Base-by-base conservation (phyloP, 345 rosid genomes). In the Pistacia integerrima region DNA sequence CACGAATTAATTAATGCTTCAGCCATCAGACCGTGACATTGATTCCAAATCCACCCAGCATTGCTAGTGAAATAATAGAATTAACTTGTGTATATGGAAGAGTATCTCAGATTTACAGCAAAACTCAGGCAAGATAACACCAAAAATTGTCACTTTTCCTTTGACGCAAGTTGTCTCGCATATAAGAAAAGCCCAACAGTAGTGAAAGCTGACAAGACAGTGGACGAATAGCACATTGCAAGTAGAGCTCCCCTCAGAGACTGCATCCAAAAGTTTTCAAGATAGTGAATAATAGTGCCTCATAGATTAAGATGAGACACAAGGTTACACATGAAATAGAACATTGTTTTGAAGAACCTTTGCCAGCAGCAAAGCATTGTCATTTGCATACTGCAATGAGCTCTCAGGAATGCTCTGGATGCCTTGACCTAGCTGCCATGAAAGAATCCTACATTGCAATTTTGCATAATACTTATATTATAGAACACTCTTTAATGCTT, bases 381-480 rank as follows among this genome's bases (percentile, higher is more conserved):
- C 97, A 82, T 91, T 95, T 76, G 99, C 94, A 80, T 90, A 93
- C 82, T 93, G 88, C 82, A 93, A 65, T 74, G 98, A 93, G 84
- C 86, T 87, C 83, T 93, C 97, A 10, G 97, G 97, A 79, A 72
- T 81, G 84, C 71, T 87, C 83, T 89, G 97, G 60, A 94, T 61
- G 54, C 98, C 94, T 76, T 87, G 93, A 78, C 81, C 88, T 57
- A 94, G 82, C 82, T 87, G 82, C 98, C 97, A 94, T 61, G 98
- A 94, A 80, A 94, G 89, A 70, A 87, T 81, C 82, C 99, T 94
- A 77, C 77, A 83, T 75, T 82, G 72, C 78, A 76, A 74, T 56
- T 61, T 66, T 48, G 41, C 28, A 61, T 4, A 11, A 4, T 30
- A 7, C 12, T 70, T 59, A 41, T 41, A 4, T 59, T 25, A 72